Evolutionary conservation across 768 basidiomycete species (phyloP), one percentile per base, ranked within the genome.

Genomic region (Coprinellus aureogranulatus): DNA sequence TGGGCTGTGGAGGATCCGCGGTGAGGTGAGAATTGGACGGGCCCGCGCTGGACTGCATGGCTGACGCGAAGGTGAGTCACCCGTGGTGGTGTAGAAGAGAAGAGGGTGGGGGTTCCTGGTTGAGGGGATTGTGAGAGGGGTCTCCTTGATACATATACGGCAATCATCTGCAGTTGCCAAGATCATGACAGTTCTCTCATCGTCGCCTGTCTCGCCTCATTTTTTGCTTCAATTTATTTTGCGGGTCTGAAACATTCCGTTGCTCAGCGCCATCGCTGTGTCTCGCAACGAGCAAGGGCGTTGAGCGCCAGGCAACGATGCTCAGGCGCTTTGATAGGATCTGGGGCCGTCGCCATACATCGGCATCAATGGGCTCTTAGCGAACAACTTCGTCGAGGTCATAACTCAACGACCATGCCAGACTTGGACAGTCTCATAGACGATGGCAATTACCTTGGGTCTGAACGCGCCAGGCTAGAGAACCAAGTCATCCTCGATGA

Each of bases 401-500:
- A 49, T 34, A 34, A 34, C 34, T 34, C 26, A 16, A 31, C 48
- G 28, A 30, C 48, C 22, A 91, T 91, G 90, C 64, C 88, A 1
- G 90, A 90, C 62, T 79, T 90, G 59, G 90, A 92, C 62, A 88
- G 81, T 2, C 80, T 92, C 42, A 77, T 83, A 62, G 89, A 92
- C 72, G 90, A 92, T 80, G 88, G 86, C 9, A 85, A 84, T 68
- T 89, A 88, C 65, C 67, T 84, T 22, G 86, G 87, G 58, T 81
- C 88, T 11, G 90, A 92, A 61, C 76, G 90, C 41, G 90, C 89
- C 56, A 80, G 84, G 63, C 69, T 86, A 52, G 90, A 92, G 71
- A 92, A 94, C 76, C 87, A 89, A 66, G 88, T 89, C 62, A 85
- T 98, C 53, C 80, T 98, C 47, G 91, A 93, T 68, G 94, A 97